phyloP scores from a whole-genome alignment of 768 basidiomycete genomes.

The Butyriboletus loyo region DNA sequence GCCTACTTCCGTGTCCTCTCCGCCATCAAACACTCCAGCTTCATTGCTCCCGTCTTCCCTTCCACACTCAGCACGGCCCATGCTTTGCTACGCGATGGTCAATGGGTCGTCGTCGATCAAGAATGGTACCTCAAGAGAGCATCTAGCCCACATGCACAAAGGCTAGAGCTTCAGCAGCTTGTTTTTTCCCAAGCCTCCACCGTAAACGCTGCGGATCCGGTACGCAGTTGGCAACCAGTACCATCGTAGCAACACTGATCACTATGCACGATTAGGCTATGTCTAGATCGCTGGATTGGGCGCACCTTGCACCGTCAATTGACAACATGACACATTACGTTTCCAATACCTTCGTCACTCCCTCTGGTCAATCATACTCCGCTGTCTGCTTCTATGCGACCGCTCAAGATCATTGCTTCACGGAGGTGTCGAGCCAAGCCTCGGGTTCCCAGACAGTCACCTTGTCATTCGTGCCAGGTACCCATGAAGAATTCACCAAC shows the following conservation, averaged over 20 bases:
- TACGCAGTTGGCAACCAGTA: conserved; percentile 15
- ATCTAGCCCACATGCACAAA: conserved; percentile 29
- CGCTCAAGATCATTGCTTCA: conserved; percentile 37
- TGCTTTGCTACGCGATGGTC: conserved; percentile 48
- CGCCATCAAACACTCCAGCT: conserved; percentile 84
- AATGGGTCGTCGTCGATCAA: conserved; percentile 65
- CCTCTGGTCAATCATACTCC: conserved; percentile 47
- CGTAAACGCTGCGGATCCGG: conserved; percentile 36
- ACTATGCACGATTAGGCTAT: conserved; percentile 21
- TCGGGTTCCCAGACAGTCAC: conserved; percentile 45
- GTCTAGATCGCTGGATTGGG: conserved; percentile 33
- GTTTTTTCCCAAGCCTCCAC: conserved; percentile 51
- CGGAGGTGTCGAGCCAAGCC: conserved; percentile 31
- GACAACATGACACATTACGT: conserved; percentile 51
- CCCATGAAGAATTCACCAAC: conserved; percentile 49
- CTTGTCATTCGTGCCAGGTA: conserved; percentile 47
- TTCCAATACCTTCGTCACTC: conserved; percentile 37
- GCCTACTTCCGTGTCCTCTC: conserved; percentile 93
- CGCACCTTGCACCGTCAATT: conserved; percentile 42
- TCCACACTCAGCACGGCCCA: conserved; percentile 53
- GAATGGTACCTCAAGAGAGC: conserved; percentile 44
- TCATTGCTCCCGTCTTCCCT: conserved; percentile 58
- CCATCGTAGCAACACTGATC: not conserved
- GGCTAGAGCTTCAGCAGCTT: conserved; percentile 73
- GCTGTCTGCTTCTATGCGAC: conserved; percentile 48